Evolutionary conservation across 148 eudicot species (phyloP).

Genomic region (Fagopyrum esculentum): DNA sequence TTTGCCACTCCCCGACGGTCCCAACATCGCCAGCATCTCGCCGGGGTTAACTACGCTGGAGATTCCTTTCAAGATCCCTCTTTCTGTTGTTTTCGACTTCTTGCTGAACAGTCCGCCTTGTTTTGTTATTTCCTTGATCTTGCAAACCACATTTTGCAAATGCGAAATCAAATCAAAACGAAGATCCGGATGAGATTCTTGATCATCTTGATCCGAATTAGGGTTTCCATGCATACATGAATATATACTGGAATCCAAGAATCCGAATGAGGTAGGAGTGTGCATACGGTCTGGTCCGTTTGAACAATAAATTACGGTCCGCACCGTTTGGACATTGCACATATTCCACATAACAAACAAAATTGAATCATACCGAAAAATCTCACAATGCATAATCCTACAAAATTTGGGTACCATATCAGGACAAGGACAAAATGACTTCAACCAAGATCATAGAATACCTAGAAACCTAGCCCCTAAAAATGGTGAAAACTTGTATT

Average conservation of each 20-base stretch:
- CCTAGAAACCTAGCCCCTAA: no score
- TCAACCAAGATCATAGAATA: no score
- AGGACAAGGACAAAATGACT: no score
- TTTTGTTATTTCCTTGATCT: constrained; percentile 21
- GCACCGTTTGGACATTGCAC: no score
- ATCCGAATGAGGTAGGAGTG: not conserved
- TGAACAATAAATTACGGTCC: no score
- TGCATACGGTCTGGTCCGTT: no score
- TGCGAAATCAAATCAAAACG: not conserved
- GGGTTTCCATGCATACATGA: not conserved
- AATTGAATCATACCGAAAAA: no score
- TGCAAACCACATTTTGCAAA: constrained; percentile 5
- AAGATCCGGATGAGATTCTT: not conserved
- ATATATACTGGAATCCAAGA: not conserved
- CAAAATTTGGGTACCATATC: no score
- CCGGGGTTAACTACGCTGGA: constrained; percentile 40
- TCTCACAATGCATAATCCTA: no score
- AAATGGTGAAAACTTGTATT: no score
- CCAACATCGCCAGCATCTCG: constrained; percentile 55
- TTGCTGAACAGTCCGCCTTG: constrained; percentile 20
- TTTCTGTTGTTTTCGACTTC: constrained; percentile 24
- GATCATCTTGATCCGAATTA: not conserved
- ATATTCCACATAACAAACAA: no score
- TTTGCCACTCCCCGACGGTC: constrained; percentile 67
- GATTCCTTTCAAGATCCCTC: constrained; percentile 34